Conservation (phyloP, 2,329 filamentous ascomycete genomes). For the Colletotrichum costaricense region DNA sequence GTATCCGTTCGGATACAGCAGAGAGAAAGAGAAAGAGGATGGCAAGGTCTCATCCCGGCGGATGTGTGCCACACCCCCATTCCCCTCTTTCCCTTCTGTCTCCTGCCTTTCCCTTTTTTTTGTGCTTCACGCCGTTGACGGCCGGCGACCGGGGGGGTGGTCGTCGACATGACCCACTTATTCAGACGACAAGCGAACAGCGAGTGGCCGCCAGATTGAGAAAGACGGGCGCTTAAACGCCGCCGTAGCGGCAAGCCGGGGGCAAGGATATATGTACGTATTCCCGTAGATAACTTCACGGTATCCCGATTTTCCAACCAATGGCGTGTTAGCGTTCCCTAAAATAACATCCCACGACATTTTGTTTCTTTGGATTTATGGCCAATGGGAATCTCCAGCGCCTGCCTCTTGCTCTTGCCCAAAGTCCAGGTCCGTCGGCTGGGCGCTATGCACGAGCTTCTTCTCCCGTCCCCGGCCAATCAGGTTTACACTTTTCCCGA, state of each 20-base stretch:
- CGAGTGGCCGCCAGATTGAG: slow-evolving; percentile 21
- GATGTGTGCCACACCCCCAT: neutral
- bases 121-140: slow-evolving; percentile 23
- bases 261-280: too few relatives aligned
- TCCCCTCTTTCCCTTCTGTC: slow-evolving; percentile 21
- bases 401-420: neutral
- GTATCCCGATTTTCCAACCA: slow-evolving; percentile 37
- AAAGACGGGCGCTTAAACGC: slow-evolving; percentile 34
- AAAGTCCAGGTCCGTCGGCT: slow-evolving; percentile 4
- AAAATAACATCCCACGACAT: slow-evolving; percentile 42
- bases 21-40: neutral
- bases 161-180: neutral
- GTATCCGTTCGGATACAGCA: too few relatives aligned
- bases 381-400: slow-evolving; percentile 41
- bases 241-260: slow-evolving; percentile 6
- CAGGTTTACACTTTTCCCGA: neutral
- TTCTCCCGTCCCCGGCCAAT: slow-evolving; percentile 16
- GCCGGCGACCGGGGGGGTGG: slow-evolving; percentile 5
- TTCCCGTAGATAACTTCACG: neutral
- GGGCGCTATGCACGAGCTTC: slow-evolving; percentile 25
- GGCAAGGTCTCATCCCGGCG: slow-evolving; percentile 23
- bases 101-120: slow-evolving; percentile 13
- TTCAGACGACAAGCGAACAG: slow-evolving; percentile 28
- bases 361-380: slow-evolving; percentile 37
- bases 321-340: slow-evolving; percentile 40